Evolutionary conservation across 2,329 filamentous ascomycete genomes (phyloP).

Genomic region (Aspergillus ibericus): DNA sequence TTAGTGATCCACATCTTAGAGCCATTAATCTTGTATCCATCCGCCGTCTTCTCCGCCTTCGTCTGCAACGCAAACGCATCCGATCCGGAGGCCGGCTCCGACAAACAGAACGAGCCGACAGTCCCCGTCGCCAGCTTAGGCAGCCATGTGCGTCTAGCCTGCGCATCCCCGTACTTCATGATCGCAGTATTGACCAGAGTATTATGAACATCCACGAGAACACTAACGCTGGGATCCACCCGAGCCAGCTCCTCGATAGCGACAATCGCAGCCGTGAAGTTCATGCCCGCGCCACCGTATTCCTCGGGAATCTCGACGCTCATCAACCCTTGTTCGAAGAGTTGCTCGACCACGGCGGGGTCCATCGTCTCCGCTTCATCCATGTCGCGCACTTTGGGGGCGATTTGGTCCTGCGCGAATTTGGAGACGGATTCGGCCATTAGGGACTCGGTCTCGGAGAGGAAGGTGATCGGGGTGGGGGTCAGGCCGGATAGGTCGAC

Average conservation of each 20-base stretch:
- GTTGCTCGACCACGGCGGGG: slow-evolving; percentile 77
- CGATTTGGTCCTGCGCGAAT: slow-evolving; percentile 84
- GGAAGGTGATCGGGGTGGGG: slow-evolving; percentile 88
- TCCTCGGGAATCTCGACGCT: slow-evolving; percentile 96
- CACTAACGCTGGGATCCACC: slow-evolving; percentile 91
- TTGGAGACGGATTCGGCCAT: slow-evolving; percentile 90
- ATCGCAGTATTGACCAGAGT: slow-evolving; percentile 94
- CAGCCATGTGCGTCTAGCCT: slow-evolving; percentile 80
- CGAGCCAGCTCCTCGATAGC: slow-evolving; percentile 95
- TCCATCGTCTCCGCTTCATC: slow-evolving; percentile 97
- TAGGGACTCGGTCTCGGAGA: slow-evolving; percentile 83
- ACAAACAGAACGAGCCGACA: slow-evolving; percentile 87
- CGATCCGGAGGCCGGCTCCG: slow-evolving; percentile 87
- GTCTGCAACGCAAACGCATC: slow-evolving; percentile 96
- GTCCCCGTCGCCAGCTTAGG: slow-evolving; percentile 88
- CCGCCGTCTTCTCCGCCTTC: slow-evolving; percentile 77
- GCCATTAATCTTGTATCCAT: slow-evolving; percentile 83
- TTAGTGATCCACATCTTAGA: slow-evolving; percentile 99
- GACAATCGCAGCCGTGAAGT: slow-evolving; percentile 94
- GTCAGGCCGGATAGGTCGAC: slow-evolving; percentile 72
- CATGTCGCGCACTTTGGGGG: slow-evolving; percentile 93
- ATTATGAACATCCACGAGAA: slow-evolving; percentile 96
- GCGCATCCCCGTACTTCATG: slow-evolving; percentile 76
- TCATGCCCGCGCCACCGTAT: slow-evolving; percentile 96
- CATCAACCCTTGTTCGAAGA: slow-evolving; percentile 98